Percentiles rank a stretch among this genome's conserved stretches.
Evolutionary conservation across 805 yeast species (phyloP).

Genomic region (Schwanniomyces vanrijiae): DNA sequence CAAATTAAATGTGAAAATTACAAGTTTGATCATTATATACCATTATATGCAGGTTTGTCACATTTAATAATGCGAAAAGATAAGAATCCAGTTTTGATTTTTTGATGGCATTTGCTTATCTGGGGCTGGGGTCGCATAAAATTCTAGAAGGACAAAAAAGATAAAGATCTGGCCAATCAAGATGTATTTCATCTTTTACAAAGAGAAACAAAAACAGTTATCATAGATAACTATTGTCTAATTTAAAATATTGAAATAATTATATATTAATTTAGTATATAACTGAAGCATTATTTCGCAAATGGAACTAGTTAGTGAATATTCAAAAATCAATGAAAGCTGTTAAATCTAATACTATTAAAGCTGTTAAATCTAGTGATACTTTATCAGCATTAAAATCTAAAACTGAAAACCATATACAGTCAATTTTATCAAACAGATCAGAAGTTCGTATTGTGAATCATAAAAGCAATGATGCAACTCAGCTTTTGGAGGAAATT

Average conservation of each 20-base stretch:
- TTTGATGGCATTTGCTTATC: neutral
- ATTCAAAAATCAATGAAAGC: neutral
- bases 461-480: conserved; percentile 17
- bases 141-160: neutral
- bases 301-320: neutral
- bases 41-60: too few species aligned
- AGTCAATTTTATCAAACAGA: conserved; percentile 12
- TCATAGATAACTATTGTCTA: neutral
- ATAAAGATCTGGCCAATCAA: neutral
- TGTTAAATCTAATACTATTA: neutral
- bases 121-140: too few species aligned
- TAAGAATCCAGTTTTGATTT: too few species aligned
- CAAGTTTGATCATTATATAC: too few species aligned
- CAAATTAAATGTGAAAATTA: too few species aligned
- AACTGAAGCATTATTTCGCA: neutral
- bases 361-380: too few species aligned
- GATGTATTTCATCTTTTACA: too few species aligned
- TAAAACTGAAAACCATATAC: conserved; percentile 10
- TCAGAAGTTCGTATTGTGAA: conserved; percentile 21
- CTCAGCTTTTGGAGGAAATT: conserved; percentile 45
- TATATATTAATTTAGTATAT: too few species aligned
- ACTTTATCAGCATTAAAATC: conserved; percentile 7
- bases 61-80: too few species aligned
- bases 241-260: too few species aligned
- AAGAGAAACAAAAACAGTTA: neutral